These are phyloP conservation scores for Triticum timopheevii DNA, from an alignment of 176 grass and related monocot species.

Conservation along the genomic window DNA sequence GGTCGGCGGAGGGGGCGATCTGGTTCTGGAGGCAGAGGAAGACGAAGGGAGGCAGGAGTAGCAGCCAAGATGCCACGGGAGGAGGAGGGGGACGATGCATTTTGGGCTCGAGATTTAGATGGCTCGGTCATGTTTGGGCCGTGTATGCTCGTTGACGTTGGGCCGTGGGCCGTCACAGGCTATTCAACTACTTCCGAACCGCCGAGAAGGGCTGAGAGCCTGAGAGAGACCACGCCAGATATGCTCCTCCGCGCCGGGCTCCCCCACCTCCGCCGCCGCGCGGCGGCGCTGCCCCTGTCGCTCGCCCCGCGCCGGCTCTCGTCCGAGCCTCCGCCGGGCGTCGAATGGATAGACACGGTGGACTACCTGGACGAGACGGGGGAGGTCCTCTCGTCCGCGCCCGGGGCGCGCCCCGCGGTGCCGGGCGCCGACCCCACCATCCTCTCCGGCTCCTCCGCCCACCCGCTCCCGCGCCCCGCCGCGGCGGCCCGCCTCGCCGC, in stretches of 20 bases:
- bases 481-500: slow-evolving; percentile 71
- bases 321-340: background rate
- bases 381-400: slow-evolving; percentile 58
- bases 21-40: background rate
- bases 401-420: slow-evolving; percentile 61
- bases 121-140: background rate
- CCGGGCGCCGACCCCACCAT: slow-evolving; percentile 68
- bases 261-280: slow-evolving; percentile 28
- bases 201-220: background rate
- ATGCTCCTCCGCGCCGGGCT: slow-evolving; percentile 56
- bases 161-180: background rate
- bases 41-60: background rate
- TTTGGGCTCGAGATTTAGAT: background rate
- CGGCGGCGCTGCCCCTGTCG: slow-evolving; percentile 3
- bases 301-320: background rate
- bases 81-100: background rate
- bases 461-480: slow-evolving; percentile 61
- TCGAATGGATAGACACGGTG: slow-evolving; percentile 78
- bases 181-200: background rate
- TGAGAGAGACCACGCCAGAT: background rate
- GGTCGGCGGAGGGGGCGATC: background rate
- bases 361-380: slow-evolving; percentile 91
- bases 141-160: background rate
- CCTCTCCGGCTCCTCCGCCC: slow-evolving; percentile 71
- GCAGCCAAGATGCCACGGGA: background rate